phyloP scores from a whole-genome alignment of 176 grass and related monocot genomes.

The Bromus sterilis region DNA sequence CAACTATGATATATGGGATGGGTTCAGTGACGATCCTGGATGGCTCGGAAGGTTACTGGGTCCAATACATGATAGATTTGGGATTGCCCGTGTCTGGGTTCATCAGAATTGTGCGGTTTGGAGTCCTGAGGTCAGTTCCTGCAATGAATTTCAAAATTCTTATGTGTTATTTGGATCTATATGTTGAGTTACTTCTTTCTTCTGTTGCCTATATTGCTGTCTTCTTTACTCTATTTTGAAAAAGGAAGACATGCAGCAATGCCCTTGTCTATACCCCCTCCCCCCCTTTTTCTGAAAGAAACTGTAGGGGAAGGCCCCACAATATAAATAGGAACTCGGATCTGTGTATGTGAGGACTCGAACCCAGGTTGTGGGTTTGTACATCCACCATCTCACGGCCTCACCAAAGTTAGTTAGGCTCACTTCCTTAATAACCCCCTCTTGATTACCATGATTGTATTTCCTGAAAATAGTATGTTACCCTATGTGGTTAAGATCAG shows the following conservation, averaged over 20 bases:
- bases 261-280: neutral
- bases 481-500: neutral
- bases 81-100: constrained; percentile 90
- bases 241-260: neutral
- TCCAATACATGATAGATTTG: constrained; percentile 78
- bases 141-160: neutral
- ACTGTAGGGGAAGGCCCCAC: neutral
- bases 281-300: neutral
- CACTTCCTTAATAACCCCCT: neutral
- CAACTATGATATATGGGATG: constrained; percentile 92
- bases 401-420: neutral
- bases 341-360: neutral
- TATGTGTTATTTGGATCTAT: neutral
- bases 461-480: constrained; percentile 9
- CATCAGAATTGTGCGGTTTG: constrained; percentile 98
- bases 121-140: constrained; percentile 75
- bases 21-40: constrained; percentile 83
- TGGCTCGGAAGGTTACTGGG: constrained; percentile 92
- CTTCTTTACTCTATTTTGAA: constrained; percentile 7
- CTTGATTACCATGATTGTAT: neutral
- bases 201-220: neutral
- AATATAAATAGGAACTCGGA: neutral
- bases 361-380: neutral
- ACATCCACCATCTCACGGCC: neutral
- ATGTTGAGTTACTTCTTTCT: neutral